Evolutionary conservation across 495 filamentous ascomycete species (phyloP), one percentile per base, ranked within the genome.

Genomic region (Penicillium soppii): DNA sequence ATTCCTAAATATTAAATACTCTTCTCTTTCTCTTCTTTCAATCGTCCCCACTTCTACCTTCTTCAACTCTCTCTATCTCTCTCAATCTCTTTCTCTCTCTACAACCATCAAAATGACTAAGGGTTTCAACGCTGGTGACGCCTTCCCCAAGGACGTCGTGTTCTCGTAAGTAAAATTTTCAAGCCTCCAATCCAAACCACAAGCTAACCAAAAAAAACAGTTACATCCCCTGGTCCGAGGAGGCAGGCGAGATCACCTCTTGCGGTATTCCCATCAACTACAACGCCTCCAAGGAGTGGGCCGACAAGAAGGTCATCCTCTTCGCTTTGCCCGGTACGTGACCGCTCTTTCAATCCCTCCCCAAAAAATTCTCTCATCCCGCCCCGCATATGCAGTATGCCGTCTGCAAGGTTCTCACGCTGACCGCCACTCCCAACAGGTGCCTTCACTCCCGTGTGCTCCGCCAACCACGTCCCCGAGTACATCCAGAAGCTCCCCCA

Each of bases 401-500:
- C 16, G 36, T 57, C 32, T 36, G 39, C 52, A 57, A 50, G 54
- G 52, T 59, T 54, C 49, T 40, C 43, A 22, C 38, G 37, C 53
- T 56, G 54, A 52, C 60, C 59, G 48, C 61, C 43, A 58, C 50
- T 40, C 13, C 32, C 19, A 59, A 72, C 77, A 90, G 62, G 62
- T 59, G 92, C 92, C 46, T 97, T 97, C 85, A 97, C 92, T 33
- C 92, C 92, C 32, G 87, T 89, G 59, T 97, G 92, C 82, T 88
- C 89, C 51, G 87, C 84, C 61, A 78, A 80, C 62, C 92, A 97
- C 77, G 79, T 97, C 57, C 88, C 90, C 35, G 87, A 88, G 52
- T 96, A 92, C 82, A 82, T 94, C 55, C 70, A 79, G 72, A 86
- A 91, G 58, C 72, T 89, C 41, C 66, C 77, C 32, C 74, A 86